Conservation (phyloP, 2,329 filamentous ascomycete genomes). For the Nemania bipapillata region DNA sequence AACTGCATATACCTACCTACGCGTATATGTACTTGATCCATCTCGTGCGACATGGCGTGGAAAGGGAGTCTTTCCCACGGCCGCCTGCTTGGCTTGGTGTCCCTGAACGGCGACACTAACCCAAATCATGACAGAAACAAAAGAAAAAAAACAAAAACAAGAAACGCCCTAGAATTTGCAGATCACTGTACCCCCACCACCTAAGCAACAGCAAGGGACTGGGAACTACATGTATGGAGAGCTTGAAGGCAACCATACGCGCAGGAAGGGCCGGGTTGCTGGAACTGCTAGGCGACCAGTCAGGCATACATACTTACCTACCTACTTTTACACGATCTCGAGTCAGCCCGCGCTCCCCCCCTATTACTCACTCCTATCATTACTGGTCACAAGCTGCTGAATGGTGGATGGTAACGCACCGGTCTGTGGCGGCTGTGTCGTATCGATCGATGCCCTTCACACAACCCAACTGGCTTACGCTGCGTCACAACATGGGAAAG, state of each 20-base stretch:
- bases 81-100: conserved; percentile 18
- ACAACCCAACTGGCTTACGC: not conserved
- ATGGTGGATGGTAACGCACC: not conserved
- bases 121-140: conserved; percentile 9
- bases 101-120: conserved; percentile 7
- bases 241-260: conserved; percentile 29
- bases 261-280: conserved; percentile 23
- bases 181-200: not conserved
- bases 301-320: too few relatives aligned
- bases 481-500: conserved; percentile 5
- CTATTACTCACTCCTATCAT: not conserved
- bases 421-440: conserved; percentile 23
- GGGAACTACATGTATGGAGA: not conserved
- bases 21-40: not conserved
- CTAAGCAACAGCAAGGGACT: not conserved
- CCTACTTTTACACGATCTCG: too few relatives aligned
- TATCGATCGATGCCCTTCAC: conserved; percentile 8
- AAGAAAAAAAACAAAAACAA: conserved; percentile 27
- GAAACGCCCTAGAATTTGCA: conserved; percentile 11
- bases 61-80: conserved; percentile 16
- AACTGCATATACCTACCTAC: conserved; percentile 2
- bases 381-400: conserved; percentile 9
- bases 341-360: too few relatives aligned
- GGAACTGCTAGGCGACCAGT: conserved; percentile 14
- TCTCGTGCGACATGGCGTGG: conserved; percentile 26